Evolutionary conservation across 768 basidiomycete species (phyloP), one percentile per base, ranked within the genome.

Genomic region (Tulasnella sp.): DNA sequence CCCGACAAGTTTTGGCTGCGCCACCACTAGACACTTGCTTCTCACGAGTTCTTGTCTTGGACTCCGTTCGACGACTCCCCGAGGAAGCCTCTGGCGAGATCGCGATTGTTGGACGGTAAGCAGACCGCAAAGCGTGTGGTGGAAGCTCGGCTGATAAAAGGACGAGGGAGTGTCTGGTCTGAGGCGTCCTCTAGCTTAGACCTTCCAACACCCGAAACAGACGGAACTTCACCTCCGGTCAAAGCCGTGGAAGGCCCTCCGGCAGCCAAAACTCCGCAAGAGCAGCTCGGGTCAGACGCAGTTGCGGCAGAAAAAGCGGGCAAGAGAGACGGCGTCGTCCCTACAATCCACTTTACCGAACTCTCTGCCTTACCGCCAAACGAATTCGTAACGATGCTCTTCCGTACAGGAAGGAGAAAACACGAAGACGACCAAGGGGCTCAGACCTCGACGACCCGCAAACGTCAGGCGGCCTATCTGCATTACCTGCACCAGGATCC

Each of bases 331-430:
- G 89, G 88, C n/a, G n/a, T n/a, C 34, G 83, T 94, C 8, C 92
- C 91, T 40, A 88, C 92, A 76, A 88, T 94, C 75, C 89, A 92
- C 72, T 94, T 94, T 77, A 84, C 87, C 68, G 89, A 93, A 72
- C 79, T 87, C 52, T 74, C 42, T 52, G 78, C 78, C 78, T 40
- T 78, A 81, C 69, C 79, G 72, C 26, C 67, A 76, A 74, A 83
- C 87, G 77, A 83, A 83, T 62, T 75, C 5, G 84, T 83, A 77
- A 79, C 40, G 11, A 19, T 39, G 16, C 72, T 44, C 39, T n/a
- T 36, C n/a, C n/a, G 19, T 37, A 69, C 17, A 35, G n/a, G 69
- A 64, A 71, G 69, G 32, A 64, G 62, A 44, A 22, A 71, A 62
- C 32, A 64, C 26, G 26, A 64, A 62, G 41, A 71, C 69, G 44